A percentile compares a stretch with the other conserved stretches of the same genome.
phyloP scores from a whole-genome alignment of 1,284 basidiomycete species.

The Microbotryum silenes-acaulis region DNA sequence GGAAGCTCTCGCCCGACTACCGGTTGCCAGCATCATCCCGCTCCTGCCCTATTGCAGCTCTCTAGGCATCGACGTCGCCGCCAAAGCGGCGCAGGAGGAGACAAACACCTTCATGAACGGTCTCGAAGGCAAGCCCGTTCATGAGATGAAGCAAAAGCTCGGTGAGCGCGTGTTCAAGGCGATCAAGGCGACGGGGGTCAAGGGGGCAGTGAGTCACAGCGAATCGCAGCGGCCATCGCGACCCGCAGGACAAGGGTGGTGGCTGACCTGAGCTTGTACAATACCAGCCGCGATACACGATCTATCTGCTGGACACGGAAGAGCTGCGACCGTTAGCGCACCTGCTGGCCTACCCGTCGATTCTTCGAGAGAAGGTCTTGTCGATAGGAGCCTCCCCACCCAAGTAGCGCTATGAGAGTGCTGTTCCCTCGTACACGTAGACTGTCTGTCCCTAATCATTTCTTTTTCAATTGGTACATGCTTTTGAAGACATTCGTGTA shows the following conservation, averaged over 20 bases:
- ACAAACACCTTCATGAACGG: slow-evolving; percentile 72
- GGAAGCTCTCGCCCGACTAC: slow-evolving; percentile 53
- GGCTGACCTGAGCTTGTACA: slow-evolving; percentile 5
- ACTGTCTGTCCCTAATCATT: too few relatives aligned
- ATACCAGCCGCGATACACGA: slow-evolving; percentile 65
- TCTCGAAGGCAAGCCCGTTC: slow-evolving; percentile 54
- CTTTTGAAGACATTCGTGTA: too few relatives aligned
- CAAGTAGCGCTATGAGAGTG: too few relatives aligned
- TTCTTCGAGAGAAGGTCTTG: slow-evolving; percentile 57
- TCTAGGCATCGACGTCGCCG: slow-evolving; percentile 53
- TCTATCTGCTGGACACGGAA: slow-evolving; percentile 70
- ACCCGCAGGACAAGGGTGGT: neutral
- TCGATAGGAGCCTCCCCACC: too few relatives aligned
- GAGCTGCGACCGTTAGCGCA: slow-evolving; percentile 73
- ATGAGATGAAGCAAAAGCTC: slow-evolving; percentile 64
- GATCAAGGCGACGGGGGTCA: slow-evolving; percentile 68
- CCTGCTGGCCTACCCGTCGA: slow-evolving; percentile 69
- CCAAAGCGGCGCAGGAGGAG: slow-evolving; percentile 54
- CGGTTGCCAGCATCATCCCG: slow-evolving; percentile 52
- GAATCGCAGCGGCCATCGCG: too few relatives aligned
- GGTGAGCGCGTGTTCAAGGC: slow-evolving; percentile 56
- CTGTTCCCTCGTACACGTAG: too few relatives aligned
- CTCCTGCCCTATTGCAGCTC: slow-evolving; percentile 51
- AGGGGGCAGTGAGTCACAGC: slow-evolving; percentile 56
- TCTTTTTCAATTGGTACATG: too few relatives aligned